phyloP scores from a whole-genome alignment of 2,329 filamentous ascomycete genomes.

The Penicillium sp. region DNA sequence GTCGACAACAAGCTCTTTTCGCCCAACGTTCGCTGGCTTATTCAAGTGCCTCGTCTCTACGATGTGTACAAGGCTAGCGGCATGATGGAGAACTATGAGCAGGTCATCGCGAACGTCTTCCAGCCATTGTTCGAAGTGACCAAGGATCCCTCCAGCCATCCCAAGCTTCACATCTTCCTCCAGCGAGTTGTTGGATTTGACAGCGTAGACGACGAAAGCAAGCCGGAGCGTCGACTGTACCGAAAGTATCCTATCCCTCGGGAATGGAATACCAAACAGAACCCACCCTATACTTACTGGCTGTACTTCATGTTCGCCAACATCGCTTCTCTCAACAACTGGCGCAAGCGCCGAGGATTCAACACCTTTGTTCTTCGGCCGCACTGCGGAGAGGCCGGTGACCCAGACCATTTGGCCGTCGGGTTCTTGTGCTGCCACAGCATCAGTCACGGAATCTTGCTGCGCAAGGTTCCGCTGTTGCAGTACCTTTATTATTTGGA shows the following conservation, averaged over 20 bases:
- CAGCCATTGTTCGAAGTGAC: constrained; percentile 94
- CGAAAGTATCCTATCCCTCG: constrained; percentile 91
- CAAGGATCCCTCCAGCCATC: constrained; percentile 79
- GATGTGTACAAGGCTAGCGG: constrained; percentile 92
- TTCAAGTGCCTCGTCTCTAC: constrained; percentile 91
- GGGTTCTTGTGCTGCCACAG: constrained; percentile 92
- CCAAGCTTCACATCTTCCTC: constrained; percentile 91
- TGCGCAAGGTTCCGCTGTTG: constrained; percentile 90
- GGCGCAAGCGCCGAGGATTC: constrained; percentile 87
- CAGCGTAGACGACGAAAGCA: constrained; percentile 97
- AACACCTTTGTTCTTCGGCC: constrained; percentile 93
- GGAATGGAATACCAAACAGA: constrained; percentile 88
- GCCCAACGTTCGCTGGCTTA: constrained; percentile 94
- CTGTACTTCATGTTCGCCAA: constrained; percentile 97
- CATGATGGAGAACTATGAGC: constrained; percentile 85
- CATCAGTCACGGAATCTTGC: constrained; percentile 89
- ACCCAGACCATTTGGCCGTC: constrained; percentile 92
- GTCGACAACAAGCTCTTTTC: constrained; percentile 98
- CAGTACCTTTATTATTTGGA: constrained; percentile 98
- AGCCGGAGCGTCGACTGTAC: constrained; percentile 89
- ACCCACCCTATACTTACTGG: constrained; percentile 99
- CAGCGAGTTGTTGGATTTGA: constrained; percentile 96
- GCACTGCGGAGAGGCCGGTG: constrained; percentile 94
- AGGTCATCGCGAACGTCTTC: constrained; percentile 89
- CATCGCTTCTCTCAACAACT: constrained; percentile 86